phyloP scores from a whole-genome alignment of 805 yeast species.

The Starmerella bombicola region DNA sequence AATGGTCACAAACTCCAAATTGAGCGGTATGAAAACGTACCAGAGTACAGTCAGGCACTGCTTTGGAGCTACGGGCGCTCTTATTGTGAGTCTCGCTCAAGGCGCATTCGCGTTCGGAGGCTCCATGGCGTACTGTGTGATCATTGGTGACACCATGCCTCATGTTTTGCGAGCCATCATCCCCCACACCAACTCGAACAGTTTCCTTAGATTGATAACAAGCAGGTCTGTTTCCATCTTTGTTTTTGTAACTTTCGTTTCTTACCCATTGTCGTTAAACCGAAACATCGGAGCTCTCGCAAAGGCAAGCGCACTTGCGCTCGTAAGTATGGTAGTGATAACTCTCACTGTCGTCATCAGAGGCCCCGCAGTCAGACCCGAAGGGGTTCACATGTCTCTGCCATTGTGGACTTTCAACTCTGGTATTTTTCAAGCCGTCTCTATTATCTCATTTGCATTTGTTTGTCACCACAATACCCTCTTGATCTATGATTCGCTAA shows the following conservation, averaged over 20 bases:
- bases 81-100: slow-evolving; percentile 58
- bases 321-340: slow-evolving; percentile 71
- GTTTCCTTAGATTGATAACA: slow-evolving; percentile 43
- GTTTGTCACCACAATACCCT: slow-evolving; percentile 94
- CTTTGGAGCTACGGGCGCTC: slow-evolving; percentile 61
- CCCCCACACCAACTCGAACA: slow-evolving; percentile 29
- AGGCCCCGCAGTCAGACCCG: slow-evolving; percentile 45
- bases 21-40: slow-evolving; percentile 64
- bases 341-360: slow-evolving; percentile 58
- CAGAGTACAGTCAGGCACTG: slow-evolving; percentile 76
- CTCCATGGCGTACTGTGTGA: slow-evolving; percentile 82
- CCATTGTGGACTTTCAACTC: slow-evolving; percentile 38
- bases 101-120: slow-evolving; percentile 92
- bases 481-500: slow-evolving; percentile 74
- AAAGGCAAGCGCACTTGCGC: slow-evolving; percentile 74
- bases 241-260: slow-evolving; percentile 54
- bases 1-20: slow-evolving; percentile 68
- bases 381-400: slow-evolving; percentile 28
- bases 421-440: slow-evolving; percentile 73
- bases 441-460: slow-evolving; percentile 89
- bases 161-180: slow-evolving; percentile 65
- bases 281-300: slow-evolving; percentile 73
- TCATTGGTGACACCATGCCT: slow-evolving; percentile 90
- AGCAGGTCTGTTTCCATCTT: slow-evolving; percentile 60
- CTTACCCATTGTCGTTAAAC: slow-evolving; percentile 71